Percentiles rank a stretch among this genome's conserved stretches.
Conservation (phyloP, 1,284 basidiomycete genomes). For the Trichosporon sp. region DNA sequence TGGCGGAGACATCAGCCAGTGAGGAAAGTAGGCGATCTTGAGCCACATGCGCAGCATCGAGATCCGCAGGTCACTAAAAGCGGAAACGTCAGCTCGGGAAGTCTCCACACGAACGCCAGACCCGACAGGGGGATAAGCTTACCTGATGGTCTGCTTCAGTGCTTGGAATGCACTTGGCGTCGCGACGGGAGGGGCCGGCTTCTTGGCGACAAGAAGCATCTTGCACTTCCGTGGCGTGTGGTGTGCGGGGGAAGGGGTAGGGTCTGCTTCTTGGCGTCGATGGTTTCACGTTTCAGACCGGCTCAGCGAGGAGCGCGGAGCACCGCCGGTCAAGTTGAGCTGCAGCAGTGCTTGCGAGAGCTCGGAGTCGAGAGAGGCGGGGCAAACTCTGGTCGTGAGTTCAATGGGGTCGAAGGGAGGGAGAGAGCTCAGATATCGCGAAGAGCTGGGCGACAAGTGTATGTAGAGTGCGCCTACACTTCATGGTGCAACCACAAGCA, state of each 20-base stretch:
- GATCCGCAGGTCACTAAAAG: not conserved
- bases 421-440: no score
- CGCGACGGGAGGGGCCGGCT: not conserved
- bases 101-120: not conserved
- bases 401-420: no score
- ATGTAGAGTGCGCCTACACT: no score
- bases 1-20: slow-evolving; percentile 4
- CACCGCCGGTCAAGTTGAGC: no score
- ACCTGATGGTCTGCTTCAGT: not conserved
- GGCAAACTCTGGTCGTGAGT: no score
- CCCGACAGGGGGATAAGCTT: not conserved
- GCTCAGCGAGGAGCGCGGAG: no score
- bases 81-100: not conserved
- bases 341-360: no score
- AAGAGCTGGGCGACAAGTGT: no score
- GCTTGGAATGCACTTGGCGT: not conserved
- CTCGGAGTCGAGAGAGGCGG: no score
- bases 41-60: slow-evolving; percentile 5
- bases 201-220: not conserved
- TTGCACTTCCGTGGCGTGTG: not conserved
- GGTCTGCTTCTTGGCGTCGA: no score
- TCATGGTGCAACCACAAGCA: no score
- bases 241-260: not conserved
- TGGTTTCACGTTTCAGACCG: not conserved
- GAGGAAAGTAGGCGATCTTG: not conserved